phyloP scores from a whole-genome alignment of 1,139 yeast species.

The Nakaseomyces uthaithaninus region DNA sequence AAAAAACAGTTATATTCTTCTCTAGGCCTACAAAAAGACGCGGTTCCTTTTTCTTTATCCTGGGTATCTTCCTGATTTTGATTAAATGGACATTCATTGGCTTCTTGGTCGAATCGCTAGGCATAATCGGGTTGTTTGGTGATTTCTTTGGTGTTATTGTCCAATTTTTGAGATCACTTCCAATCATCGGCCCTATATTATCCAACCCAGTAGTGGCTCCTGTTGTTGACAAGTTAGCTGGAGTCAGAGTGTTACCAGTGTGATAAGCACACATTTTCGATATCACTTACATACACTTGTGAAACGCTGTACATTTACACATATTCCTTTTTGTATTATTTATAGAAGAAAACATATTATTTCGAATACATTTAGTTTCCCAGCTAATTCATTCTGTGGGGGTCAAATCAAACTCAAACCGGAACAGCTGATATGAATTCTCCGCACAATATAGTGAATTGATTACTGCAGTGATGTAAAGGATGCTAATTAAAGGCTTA shows the following conservation, averaged over 20 bases:
- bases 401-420: too few species aligned
- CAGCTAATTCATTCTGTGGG: too few species aligned
- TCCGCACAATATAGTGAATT: too few species aligned
- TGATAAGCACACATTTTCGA: slow-evolving; percentile 21
- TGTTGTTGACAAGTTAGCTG: slow-evolving; percentile 54
- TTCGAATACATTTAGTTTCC: not conserved
- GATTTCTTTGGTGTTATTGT: slow-evolving; percentile 86
- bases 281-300: not conserved
- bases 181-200: slow-evolving; percentile 77
- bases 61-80: slow-evolving; percentile 71
- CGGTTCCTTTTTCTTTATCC: slow-evolving; percentile 69
- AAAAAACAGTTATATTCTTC: slow-evolving; percentile 74
- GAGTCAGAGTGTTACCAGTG: slow-evolving; percentile 57
- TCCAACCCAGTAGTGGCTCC: slow-evolving; percentile 83
- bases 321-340: slow-evolving; percentile 4
- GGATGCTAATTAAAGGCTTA: too few species aligned
- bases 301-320: slow-evolving; percentile 1
- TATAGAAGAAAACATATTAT: not conserved
- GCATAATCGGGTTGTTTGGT: slow-evolving; percentile 83
- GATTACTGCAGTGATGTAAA: too few species aligned
- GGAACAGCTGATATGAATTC: too few species aligned
- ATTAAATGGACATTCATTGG: slow-evolving; percentile 76
- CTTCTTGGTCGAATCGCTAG: slow-evolving; percentile 74
- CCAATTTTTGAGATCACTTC: slow-evolving; percentile 81
- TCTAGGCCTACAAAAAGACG: slow-evolving; percentile 79